Base-by-base conservation (phyloP, 2,329 filamentous ascomycete genomes). In the Bipolaris zeicola region DNA sequence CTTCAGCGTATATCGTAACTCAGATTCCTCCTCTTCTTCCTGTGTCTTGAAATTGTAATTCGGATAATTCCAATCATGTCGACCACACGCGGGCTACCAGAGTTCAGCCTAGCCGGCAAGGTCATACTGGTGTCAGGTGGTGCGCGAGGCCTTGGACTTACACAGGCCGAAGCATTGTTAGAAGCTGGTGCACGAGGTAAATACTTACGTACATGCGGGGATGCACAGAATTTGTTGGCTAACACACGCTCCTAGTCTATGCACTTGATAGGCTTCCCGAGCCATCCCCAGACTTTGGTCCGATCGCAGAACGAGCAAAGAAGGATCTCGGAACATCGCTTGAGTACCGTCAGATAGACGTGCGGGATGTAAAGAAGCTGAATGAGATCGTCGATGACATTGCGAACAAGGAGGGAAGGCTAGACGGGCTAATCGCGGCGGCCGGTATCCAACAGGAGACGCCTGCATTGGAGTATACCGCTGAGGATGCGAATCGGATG, bases 391-490 rank as follows among this genome's bases (percentile, higher is more conserved):
- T 96, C 45, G 81, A 83, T 62, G 81, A 79, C 10, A 95, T 96
- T 62, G 90, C 87, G 14, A 81, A 86, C 48, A 78, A 84, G 57
- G 85, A 92, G 62, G 89, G 89, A 5, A 85, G 89, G 14, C 77
- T 96, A 59, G 91, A 96, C 70, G 92, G 92, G 0, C 78, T 96
- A 52, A 86, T 96, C 45, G 87, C 88, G 0, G 87, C 87, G 0
- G 89, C 88, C 0, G 88, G 87, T 1, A 90, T 92, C 67, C 91
- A 96, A 77, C 89, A 96, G 76, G 91, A 96, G 78, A 92, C 87
- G 0, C 78, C 90, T 0, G 92, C 93, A 1, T 80, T 96, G 52
- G 91, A 96, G 46, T 96, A 96, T 73, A 80, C 81, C 1, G 79
- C 82, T 50, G 82, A 85, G 69, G 85, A 87, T 64, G 80, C 83